These are phyloP conservation scores for Kodamaea arcana DNA, from an alignment of 1,139 yeast species.

Conservation along the genomic window DNA sequence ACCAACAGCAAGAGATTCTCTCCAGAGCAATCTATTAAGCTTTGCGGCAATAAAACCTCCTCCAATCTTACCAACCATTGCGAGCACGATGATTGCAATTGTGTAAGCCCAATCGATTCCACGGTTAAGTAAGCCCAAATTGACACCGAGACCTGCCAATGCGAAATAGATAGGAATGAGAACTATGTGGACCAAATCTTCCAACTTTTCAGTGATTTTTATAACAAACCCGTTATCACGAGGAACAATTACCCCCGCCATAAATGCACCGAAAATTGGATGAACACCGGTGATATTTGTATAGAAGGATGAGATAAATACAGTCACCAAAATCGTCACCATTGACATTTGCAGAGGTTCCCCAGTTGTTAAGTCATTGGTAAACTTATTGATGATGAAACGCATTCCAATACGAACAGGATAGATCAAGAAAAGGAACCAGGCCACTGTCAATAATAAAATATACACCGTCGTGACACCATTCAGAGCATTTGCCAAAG, in stretches of 20 bases:
- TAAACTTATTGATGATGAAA: slow-evolving; percentile 38
- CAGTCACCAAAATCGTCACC: slow-evolving; percentile 49
- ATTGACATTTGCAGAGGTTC: slow-evolving; percentile 63
- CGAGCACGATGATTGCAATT: slow-evolving; percentile 59
- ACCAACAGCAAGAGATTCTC: slow-evolving; percentile 73
- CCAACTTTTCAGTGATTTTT: slow-evolving; percentile 66
- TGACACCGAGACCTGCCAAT: slow-evolving; percentile 67
- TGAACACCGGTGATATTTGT: slow-evolving; percentile 81
- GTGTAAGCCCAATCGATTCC: slow-evolving; percentile 79
- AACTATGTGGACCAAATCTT: slow-evolving; percentile 66
- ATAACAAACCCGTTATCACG: slow-evolving; percentile 71
- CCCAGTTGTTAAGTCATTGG: slow-evolving; percentile 51
- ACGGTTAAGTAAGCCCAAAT: slow-evolving; percentile 55
- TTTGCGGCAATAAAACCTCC: slow-evolving; percentile 68
- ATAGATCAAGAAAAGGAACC: slow-evolving; percentile 57
- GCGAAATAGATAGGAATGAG: slow-evolving; percentile 77
- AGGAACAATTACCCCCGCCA: slow-evolving; percentile 74
- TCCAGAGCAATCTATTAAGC: slow-evolving; percentile 57
- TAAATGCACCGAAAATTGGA: slow-evolving; percentile 78
- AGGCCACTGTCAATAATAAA: slow-evolving; percentile 57
- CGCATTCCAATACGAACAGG: slow-evolving; percentile 52
- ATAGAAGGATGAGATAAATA: slow-evolving; percentile 65
- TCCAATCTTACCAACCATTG: slow-evolving; percentile 59
- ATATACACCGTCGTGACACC: slow-evolving; percentile 68
- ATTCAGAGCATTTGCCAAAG: slow-evolving; percentile 67